phyloP scores from a whole-genome alignment of 2,329 filamentous ascomycete species.

The Aspergillus spinulosporus region DNA sequence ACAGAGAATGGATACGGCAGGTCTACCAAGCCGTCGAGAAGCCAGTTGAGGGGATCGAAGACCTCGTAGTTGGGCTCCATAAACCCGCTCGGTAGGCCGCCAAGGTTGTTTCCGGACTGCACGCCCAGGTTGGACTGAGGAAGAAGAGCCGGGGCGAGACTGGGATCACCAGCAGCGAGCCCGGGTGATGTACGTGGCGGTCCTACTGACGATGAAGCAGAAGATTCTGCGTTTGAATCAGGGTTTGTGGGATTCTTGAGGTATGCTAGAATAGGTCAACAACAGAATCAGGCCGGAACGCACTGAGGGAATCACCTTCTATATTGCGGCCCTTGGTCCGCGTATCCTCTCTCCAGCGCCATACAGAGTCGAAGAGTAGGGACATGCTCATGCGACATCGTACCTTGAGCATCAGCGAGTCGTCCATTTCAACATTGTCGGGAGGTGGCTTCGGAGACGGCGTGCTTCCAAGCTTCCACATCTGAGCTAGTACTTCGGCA shows the following conservation, averaged over 20 bases:
- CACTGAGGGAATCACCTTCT: constrained; percentile 58
- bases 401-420: constrained; percentile 61
- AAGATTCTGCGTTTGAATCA: constrained; percentile 73
- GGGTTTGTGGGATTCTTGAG: constrained; percentile 85
- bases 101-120: constrained; percentile 27
- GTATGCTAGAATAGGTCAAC: constrained; percentile 50
- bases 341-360: constrained; percentile 66
- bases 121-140: constrained; percentile 35
- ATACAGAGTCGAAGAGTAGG: constrained; percentile 66
- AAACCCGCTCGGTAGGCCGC: constrained; percentile 51
- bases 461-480: constrained; percentile 57
- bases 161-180: constrained; percentile 45
- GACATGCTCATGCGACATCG: constrained; percentile 68
- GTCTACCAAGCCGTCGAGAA: constrained; percentile 80
- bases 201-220: constrained; percentile 61
- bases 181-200: constrained; percentile 42
- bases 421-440: constrained; percentile 38
- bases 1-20: constrained; percentile 69
- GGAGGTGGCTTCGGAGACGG: constrained; percentile 29
- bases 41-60: constrained; percentile 91
- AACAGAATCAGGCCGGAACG: not conserved
- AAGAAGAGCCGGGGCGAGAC: constrained; percentile 41
- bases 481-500: constrained; percentile 64
- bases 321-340: constrained; percentile 70
- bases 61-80: constrained; percentile 76